Conservation (phyloP, 1,139 yeast genomes). For the Insectozyma bohioensis region DNA sequence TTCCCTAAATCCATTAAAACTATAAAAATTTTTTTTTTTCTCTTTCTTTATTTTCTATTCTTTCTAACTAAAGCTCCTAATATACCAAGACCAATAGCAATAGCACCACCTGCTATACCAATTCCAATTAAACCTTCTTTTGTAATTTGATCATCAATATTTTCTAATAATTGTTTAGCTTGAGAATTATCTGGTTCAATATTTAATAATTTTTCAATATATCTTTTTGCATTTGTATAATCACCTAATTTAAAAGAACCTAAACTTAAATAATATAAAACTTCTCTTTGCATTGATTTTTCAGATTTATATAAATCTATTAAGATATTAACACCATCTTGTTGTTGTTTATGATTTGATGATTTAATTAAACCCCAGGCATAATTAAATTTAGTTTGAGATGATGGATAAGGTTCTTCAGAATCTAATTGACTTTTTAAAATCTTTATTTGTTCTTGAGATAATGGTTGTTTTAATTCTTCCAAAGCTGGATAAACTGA, state of each 20-base stretch:
- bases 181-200: slow-evolving; percentile 86
- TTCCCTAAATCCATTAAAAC: slow-evolving; percentile 14
- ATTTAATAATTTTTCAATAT: slow-evolving; percentile 71
- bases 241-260: slow-evolving; percentile 91
- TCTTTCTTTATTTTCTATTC: slow-evolving; percentile 20
- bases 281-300: slow-evolving; percentile 84
- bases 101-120: slow-evolving; percentile 79
- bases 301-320: slow-evolving; percentile 74
- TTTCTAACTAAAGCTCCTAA: slow-evolving; percentile 56
- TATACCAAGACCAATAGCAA: slow-evolving; percentile 79
- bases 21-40: background rate
- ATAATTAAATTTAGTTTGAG: slow-evolving; percentile 87
- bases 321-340: slow-evolving; percentile 75
- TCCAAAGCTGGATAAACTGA: slow-evolving; percentile 40
- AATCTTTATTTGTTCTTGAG: slow-evolving; percentile 71
- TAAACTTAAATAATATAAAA: slow-evolving; percentile 81
- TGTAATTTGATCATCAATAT: slow-evolving; percentile 83
- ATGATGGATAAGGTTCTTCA: slow-evolving; percentile 77
- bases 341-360: slow-evolving; percentile 56
- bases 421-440: slow-evolving; percentile 75
- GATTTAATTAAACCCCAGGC: slow-evolving; percentile 96
- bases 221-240: slow-evolving; percentile 79
- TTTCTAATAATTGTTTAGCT: slow-evolving; percentile 66
- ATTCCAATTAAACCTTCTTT: slow-evolving; percentile 86
- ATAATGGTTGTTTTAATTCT: slow-evolving; percentile 55